Conservation (phyloP, 2,329 filamentous ascomycete genomes). For the Tolypocladium endophyticum region DNA sequence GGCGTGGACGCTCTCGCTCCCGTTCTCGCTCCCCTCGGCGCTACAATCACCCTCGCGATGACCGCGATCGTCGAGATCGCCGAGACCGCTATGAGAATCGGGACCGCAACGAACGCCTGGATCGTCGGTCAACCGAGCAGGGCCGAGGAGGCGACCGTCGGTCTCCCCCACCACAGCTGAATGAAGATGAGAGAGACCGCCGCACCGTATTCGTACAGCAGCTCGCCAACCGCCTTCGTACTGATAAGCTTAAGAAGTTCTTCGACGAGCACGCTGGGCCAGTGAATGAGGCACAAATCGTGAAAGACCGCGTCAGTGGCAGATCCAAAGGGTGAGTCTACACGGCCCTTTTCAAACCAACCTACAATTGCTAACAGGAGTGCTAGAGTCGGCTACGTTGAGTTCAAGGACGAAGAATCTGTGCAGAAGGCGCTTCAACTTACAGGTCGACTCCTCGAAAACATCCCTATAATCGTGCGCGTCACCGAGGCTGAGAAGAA, state of each 20-base stretch:
- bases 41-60: slow-evolving; percentile 47
- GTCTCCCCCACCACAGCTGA: slow-evolving; percentile 59
- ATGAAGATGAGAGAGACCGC: slow-evolving; percentile 91
- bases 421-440: slow-evolving; percentile 90
- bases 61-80: slow-evolving; percentile 38
- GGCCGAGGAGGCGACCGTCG: slow-evolving; percentile 39
- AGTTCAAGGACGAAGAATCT: slow-evolving; percentile 94
- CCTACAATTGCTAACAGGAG: slow-evolving; percentile 21
- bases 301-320: slow-evolving; percentile 92
- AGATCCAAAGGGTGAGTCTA: slow-evolving; percentile 84
- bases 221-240: slow-evolving; percentile 84
- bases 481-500: slow-evolving; percentile 99
- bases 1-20: slow-evolving; percentile 53
- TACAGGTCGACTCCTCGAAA: slow-evolving; percentile 96
- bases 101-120: slow-evolving; percentile 39
- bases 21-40: slow-evolving; percentile 62
- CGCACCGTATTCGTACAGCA: slow-evolving; percentile 98
- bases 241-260: slow-evolving; percentile 85
- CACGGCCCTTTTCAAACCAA: not conserved
- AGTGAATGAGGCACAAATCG: slow-evolving; percentile 95
- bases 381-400: slow-evolving; percentile 89
- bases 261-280: slow-evolving; percentile 92
- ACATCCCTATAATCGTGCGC: slow-evolving; percentile 97
- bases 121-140: slow-evolving; percentile 39
- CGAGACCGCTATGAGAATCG: slow-evolving; percentile 35